These are phyloP conservation scores for Cephalotrichum gorgonifer DNA, from an alignment of 2,329 filamentous ascomycete genomes.

Conservation along the genomic window DNA sequence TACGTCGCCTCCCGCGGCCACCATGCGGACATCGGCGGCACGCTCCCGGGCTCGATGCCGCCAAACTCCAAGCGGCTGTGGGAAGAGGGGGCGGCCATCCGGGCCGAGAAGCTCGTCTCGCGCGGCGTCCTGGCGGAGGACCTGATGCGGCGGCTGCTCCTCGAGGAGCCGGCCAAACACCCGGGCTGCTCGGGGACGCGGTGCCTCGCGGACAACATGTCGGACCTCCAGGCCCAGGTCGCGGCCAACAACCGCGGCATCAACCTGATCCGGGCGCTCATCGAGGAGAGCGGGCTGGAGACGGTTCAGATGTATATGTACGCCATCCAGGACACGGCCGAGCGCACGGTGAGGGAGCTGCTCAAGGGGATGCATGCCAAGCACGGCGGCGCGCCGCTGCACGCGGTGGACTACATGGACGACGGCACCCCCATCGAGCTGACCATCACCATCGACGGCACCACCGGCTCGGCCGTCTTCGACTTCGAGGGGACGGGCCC, in stretches of 20 bases:
- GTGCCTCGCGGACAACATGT: conserved; percentile 73
- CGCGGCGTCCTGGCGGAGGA: conserved; percentile 71
- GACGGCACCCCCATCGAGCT: conserved; percentile 24
- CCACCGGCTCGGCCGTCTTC: conserved; percentile 20
- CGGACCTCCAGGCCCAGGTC: conserved; percentile 78
- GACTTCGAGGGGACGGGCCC: conserved; percentile 25
- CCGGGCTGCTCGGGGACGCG: conserved; percentile 70
- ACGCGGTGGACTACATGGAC: conserved; percentile 25
- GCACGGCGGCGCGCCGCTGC: conserved; percentile 53
- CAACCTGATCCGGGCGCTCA: conserved; percentile 59
- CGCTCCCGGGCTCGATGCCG: conserved; percentile 75
- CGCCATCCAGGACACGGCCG: conserved; percentile 10
- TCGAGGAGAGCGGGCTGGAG: conserved; percentile 63
- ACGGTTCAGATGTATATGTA: conserved; percentile 37
- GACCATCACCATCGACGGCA: conserved; percentile 18
- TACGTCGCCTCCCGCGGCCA: conserved; percentile 19
- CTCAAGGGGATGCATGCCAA: conserved; percentile 37
- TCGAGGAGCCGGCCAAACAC: conserved; percentile 62
- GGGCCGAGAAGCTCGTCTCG: conserved; percentile 61
- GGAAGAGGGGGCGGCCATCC: conserved; percentile 56
- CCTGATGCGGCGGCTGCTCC: conserved; percentile 60
- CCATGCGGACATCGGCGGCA: conserved; percentile 54
- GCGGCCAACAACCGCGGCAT: conserved; percentile 83
- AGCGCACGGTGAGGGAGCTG: conserved; percentile 8
- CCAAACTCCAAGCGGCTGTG: conserved; percentile 57